Base-by-base conservation (phyloP, 306 rosid species). In the Senna siamea region DNA sequence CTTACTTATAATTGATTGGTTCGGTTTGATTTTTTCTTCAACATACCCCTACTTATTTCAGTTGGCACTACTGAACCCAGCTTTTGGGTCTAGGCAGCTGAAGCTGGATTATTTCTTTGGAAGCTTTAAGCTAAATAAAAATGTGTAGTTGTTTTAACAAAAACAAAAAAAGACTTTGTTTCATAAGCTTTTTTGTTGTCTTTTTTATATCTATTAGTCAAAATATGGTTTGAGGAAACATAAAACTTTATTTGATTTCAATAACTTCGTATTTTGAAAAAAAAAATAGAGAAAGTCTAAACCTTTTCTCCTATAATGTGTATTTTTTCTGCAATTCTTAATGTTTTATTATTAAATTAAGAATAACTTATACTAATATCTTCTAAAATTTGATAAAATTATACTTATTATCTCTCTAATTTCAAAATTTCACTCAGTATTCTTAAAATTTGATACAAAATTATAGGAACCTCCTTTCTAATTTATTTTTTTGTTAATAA, bases 261-360 rank as follows among this genome's bases (percentile, higher is more conserved):
- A 46, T 34, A 22, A 48, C 54, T 11, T 48, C 5, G 8, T 7
- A 5, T 18, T 12, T 7, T 40, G 72, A 51, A 70, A n/a, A n/a
- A n/a, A n/a, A n/a, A n/a, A 22, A 5, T 4, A 54, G 47, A 59
- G 43, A 11, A 19, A 30, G 52, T 14, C 26, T 26, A 1, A 19
- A 7, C 15, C 1, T 5, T 19, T 43, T 65, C 23, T 32, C 51
- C n/a, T n/a, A n/a, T n/a, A n/a, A n/a, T n/a, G n/a, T n/a, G n/a
- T n/a, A n/a, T n/a, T n/a, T n/a, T n/a, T n/a, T n/a, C n/a, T n/a
- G n/a, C 5, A 30, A 53, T 15, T 34, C 34, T 15, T 18, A 18
- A 62, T 37, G 28, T 37, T n/a, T 61, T 62, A 62, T 62, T 18
- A 62, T 62, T 37, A 38, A 35, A 38, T 62, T 19, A 62, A 60